Base-by-base conservation (phyloP, 768 basidiomycete species). In the Podaxis sp. region DNA sequence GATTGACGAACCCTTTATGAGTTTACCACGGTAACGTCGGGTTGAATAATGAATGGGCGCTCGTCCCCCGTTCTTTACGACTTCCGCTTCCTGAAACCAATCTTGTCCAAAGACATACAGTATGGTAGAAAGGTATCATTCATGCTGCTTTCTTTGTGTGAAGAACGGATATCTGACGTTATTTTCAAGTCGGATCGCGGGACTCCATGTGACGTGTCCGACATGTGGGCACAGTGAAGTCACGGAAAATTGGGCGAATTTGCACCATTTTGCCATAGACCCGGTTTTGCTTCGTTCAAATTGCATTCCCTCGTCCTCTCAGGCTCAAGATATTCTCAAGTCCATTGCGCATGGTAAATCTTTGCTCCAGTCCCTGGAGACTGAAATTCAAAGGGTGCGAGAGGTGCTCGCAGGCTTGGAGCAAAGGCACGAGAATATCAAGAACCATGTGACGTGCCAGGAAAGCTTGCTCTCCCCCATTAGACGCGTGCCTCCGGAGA, bases 401-500 rank as follows among this genome's bases (percentile, higher is more conserved):
- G 52, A 56, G 7, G 46, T 43, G 12, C 63, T 64, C 55, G 63
- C 55, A 33, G 36, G 13, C 9, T 55, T 64, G 36, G 58, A 64
- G 36, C 43, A 37, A 19, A 46, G 55, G 43, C 59, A 57, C 2
- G 53, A 60, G n/a, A 37, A 12, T 3, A n/a, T 51, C 17, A 37
- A 36, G 38, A 40, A 36, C 24, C 54, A 54, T 38, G 65, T 67
- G 22, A 61, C 65, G 15, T 66, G 43, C 54, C 68, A 46, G 59
- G 63, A 40, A 57, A 62, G 40, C 40, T 61, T 59, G 27, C 61
- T 66, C 49, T 61, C 67, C 59, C 40, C 55, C 25, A 63, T 67
- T 40, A 55, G 65, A 38, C 64, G 65, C 12, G 41, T 71, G 9
- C 68, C 70, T 1, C 62, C 60, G 25, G 68, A 71, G 25, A 64